Evolutionary conservation across 2,329 filamentous ascomycete genomes (phyloP), one percentile per base, ranked within the genome.

Genomic region (Xylaria arbuscula): DNA sequence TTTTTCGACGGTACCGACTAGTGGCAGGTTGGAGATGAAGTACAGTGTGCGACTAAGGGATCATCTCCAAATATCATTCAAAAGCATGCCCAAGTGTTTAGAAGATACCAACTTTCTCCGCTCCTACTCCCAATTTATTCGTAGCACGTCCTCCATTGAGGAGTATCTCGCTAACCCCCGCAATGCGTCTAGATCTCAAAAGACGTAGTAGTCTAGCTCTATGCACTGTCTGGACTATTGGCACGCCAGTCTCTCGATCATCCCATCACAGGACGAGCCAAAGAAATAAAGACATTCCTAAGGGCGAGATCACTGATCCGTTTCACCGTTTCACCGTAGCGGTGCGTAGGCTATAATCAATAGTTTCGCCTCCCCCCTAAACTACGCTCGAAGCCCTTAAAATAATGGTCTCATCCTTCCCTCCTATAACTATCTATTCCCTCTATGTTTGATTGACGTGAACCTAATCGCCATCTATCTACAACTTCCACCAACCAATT

Each of bases 111-210:
- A 60, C 8, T 13, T 66, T 64, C 59, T 64, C 64, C 63, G 63
- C 67, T 28, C 66, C 15, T 28, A 24, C n/a, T 11, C 19, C 2
- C 10, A 6, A 34, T 40, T 22, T 17, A 9, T 5, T n/a, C 3
- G 24, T 10, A 28, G 42, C 1, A 10, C 13, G 19, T 1, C 9
- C 28, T 24, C 4, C 6, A 8, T 17, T 10, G 8, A 10, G 5
- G 13, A 51, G 67, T 67, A 67, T 22, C 22, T 17, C 13, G 8
- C 24, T 63, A 66, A 69, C 69, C 69, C 68, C 67, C 67, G 64
- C 69, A 57, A 42, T 63, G n/a, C 24, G 34, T 59, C 55, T 24
- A 60, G 63, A 62, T 36, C 58, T 47, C 48, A 3, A n/a, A 10
- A 13, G 40, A 48, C 62, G 28, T 57, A 19, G 32, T 7, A 53